These are phyloP conservation scores for Oryza officinalis DNA, from an alignment of 176 grass and related monocot species.

Conservation along the genomic window DNA sequence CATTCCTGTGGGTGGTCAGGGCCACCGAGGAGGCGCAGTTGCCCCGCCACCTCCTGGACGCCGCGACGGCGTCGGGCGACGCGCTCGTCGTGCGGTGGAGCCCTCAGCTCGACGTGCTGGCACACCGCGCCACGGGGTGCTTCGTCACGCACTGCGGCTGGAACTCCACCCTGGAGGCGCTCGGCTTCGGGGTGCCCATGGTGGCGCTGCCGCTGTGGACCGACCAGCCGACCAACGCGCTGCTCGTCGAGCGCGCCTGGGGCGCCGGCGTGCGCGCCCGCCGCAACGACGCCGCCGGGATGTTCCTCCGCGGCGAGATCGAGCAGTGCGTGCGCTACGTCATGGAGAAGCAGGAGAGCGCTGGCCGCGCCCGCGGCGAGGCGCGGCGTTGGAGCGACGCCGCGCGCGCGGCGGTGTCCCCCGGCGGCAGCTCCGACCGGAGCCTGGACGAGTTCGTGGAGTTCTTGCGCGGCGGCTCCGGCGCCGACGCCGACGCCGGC, in stretches of 20 bases:
- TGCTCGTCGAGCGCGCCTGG: constrained; percentile 43
- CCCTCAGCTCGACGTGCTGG: constrained; percentile 64
- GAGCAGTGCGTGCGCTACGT: constrained; percentile 27
- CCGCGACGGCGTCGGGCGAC: constrained; percentile 19
- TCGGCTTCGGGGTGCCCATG: constrained; percentile 61
- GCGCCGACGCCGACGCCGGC: neutral
- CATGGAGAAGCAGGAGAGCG: neutral
- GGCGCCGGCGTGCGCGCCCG: constrained; percentile 33
- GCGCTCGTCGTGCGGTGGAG: constrained; percentile 58
- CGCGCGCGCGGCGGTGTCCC: constrained; percentile 9
- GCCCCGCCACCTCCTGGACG: constrained; percentile 30
- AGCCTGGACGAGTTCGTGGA: constrained; percentile 36
- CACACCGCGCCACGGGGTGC: constrained; percentile 58
- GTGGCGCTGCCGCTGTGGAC: constrained; percentile 43
- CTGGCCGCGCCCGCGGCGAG: neutral
- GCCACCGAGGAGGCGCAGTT: constrained; percentile 35
- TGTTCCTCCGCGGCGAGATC: constrained; percentile 28
- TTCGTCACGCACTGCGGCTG: constrained; percentile 79
- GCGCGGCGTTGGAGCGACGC: neutral
- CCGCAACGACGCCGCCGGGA: neutral
- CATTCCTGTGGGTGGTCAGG: constrained; percentile 77
- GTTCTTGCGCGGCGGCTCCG: constrained; percentile 1
- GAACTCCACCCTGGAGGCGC: constrained; percentile 72
- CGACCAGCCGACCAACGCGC: constrained; percentile 57
- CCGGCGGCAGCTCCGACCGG: constrained; percentile 11